phyloP scores from a whole-genome alignment of 768 basidiomycete genomes.

The Leccinum uliginosum region DNA sequence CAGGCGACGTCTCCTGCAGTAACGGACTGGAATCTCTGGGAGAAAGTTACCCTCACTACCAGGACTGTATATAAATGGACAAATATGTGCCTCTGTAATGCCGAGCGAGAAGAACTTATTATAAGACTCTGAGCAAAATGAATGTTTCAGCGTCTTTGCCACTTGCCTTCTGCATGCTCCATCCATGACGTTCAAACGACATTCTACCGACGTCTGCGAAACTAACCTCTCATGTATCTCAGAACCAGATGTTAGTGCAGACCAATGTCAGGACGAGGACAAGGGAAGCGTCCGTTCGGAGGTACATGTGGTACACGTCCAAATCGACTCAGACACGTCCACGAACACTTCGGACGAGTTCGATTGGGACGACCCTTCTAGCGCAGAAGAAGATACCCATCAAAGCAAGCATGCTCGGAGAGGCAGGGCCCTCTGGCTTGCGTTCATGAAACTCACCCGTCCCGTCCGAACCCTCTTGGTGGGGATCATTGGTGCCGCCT shows the following conservation, averaged over 20 bases:
- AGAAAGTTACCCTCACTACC: not conserved
- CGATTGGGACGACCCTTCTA: conserved; percentile 57
- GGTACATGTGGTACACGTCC: not conserved
- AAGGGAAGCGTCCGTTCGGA: conserved; percentile 5
- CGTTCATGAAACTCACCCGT: conserved; percentile 63
- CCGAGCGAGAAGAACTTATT: not conserved
- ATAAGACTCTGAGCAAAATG: conserved; percentile 8
- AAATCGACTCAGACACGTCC: conserved; percentile 34
- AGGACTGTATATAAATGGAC: conserved; percentile 5
- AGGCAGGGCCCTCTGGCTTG: conserved; percentile 56
- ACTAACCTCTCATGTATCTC: conserved; percentile 1
- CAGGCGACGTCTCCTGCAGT: conserved; percentile 12
- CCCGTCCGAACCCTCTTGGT: conserved; percentile 56
- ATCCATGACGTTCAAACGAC: conserved; percentile 15
- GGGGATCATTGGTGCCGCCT: conserved; percentile 52
- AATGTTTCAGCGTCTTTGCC: not conserved
- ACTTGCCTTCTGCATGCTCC: conserved; percentile 2
- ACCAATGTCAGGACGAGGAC: conserved; percentile 10
- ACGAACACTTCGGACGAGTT: conserved; percentile 69
- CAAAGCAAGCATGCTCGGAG: conserved; percentile 49
- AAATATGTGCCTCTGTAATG: not conserved
- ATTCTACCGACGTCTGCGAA: conserved; percentile 4
- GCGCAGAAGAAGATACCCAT: conserved; percentile 26
- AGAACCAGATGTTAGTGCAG: conserved; percentile 7
- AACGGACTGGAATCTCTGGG: not conserved